Conservation (phyloP, 768 basidiomycete species). For the Sarcodon sp. region DNA sequence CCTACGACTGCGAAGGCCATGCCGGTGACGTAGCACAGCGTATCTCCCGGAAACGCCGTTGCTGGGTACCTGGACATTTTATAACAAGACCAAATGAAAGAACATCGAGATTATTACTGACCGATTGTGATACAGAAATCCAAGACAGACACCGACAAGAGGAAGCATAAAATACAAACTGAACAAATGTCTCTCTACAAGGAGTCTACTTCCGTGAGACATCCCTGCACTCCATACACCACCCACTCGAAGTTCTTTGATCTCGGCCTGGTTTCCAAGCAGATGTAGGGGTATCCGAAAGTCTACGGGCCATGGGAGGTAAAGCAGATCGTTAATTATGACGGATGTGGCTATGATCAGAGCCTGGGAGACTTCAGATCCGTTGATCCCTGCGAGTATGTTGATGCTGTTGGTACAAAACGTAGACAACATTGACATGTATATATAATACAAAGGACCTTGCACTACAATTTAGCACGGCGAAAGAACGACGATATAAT, state of each 20-base stretch:
- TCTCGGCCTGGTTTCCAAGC: constrained; percentile 49
- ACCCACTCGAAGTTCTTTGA: constrained; percentile 40
- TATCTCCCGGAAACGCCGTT: constrained; percentile 90
- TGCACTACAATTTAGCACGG: background rate
- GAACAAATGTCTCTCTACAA: constrained; percentile 90
- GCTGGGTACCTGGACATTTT: constrained; percentile 81
- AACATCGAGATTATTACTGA: constrained; percentile 20
- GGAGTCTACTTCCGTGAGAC: constrained; percentile 72
- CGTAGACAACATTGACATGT: constrained; percentile 92
- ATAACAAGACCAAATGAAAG: background rate
- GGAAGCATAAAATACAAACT: constrained; percentile 97
- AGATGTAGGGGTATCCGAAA: constrained; percentile 63
- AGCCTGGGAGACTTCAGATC: constrained; percentile 89
- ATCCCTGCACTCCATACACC: constrained; percentile 78
- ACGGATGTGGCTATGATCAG: constrained; percentile 87
- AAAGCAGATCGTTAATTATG: constrained; percentile 84
- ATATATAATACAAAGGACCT: constrained; percentile 94
- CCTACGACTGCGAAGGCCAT: constrained; percentile 99
- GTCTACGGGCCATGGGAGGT: constrained; percentile 79
- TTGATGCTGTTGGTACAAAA: constrained; percentile 98
- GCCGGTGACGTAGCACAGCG: constrained; percentile 92
- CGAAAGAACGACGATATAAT: background rate
- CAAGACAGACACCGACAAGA: constrained; percentile 78
- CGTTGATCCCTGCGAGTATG: constrained; percentile 96
- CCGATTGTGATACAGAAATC: constrained; percentile 96